Conservation (phyloP, 805 yeast genomes). For the Myxozyma neotropica region DNA sequence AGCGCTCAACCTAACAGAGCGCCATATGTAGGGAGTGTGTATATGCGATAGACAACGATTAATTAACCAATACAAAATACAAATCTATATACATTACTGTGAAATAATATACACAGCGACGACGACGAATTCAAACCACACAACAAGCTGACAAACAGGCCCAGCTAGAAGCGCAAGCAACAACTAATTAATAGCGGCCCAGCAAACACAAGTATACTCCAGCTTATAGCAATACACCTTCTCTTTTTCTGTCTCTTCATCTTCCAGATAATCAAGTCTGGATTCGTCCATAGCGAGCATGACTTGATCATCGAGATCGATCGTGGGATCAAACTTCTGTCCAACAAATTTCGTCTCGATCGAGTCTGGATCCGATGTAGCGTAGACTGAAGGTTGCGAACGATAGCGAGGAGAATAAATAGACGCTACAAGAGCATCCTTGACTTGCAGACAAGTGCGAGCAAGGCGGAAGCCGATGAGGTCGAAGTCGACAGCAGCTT, state of each 20-base stretch:
- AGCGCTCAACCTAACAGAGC: too few relatives aligned
- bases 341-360: slow-evolving; percentile 1
- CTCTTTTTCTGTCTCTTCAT: neutral
- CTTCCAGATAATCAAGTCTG: neutral
- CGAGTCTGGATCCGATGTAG: neutral
- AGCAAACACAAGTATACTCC: slow-evolving; percentile 7
- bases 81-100: too few relatives aligned
- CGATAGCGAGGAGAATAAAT: neutral
- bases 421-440: neutral
- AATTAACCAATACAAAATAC: too few relatives aligned
- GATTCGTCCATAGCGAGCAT: slow-evolving; percentile 6
- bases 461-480: neutral
- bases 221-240: slow-evolving; percentile 6
- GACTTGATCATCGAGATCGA: neutral
- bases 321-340: neutral
- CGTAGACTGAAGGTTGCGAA: neutral
- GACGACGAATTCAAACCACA: too few relatives aligned
- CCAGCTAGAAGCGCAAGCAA: too few relatives aligned
- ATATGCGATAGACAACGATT: too few relatives aligned
- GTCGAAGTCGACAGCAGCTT: too few relatives aligned
- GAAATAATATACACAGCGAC: too few relatives aligned
- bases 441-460: neutral
- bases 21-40: too few relatives aligned
- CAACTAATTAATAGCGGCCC: slow-evolving; percentile 3
- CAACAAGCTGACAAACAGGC: too few relatives aligned